Base-by-base conservation (phyloP, 345 rosid species). In the Eutrema heterophyllum region DNA sequence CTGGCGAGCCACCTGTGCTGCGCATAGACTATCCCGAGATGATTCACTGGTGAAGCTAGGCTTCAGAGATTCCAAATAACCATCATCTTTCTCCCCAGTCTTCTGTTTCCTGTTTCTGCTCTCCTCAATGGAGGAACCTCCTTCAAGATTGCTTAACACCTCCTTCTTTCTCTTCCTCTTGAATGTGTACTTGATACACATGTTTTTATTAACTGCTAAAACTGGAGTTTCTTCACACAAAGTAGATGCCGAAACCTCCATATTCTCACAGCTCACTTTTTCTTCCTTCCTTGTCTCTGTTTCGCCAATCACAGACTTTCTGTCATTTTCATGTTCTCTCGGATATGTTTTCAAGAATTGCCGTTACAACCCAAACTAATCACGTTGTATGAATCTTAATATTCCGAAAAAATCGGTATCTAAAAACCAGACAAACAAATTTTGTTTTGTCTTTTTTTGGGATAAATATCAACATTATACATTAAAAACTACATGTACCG, bases 81-180 rank as follows among this genome's bases (percentile, higher is more conserved):
- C 81, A 81, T 66, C 72, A 35, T 69, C 73, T 70, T 84, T 81
- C 73, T 76, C 91, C 21, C 40, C 82, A 64, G 68, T 60, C 76
- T 80, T 78, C 72, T 50, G 73, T 55, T 67, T 83, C 70, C 71
- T 66, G 59, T 64, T 63, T 15, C 54, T 66, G 33, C 51, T 62
- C 64, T 83, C 77, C 21, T 82, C 86, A 44, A 77, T 12, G 6
- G 75, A 58, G 26, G 85, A 82, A 62, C 75, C 81, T 38, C 85
- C 83, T 58, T 88, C 90, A 43, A 80, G 70, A 69, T 83, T 84
- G 83, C 77, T 81, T 72, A 72, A 59, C 71, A 69, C 72, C 66
- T 85, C 91, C 88, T 72, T 88, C 84, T 83, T 89, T 67, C 92
- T 81, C 79, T 89, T 90, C 80, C 98, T 90, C 73, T 78, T 75